Conservation (phyloP, 495 filamentous ascomycete genomes). For the Amphirosellinia nigrospora region DNA sequence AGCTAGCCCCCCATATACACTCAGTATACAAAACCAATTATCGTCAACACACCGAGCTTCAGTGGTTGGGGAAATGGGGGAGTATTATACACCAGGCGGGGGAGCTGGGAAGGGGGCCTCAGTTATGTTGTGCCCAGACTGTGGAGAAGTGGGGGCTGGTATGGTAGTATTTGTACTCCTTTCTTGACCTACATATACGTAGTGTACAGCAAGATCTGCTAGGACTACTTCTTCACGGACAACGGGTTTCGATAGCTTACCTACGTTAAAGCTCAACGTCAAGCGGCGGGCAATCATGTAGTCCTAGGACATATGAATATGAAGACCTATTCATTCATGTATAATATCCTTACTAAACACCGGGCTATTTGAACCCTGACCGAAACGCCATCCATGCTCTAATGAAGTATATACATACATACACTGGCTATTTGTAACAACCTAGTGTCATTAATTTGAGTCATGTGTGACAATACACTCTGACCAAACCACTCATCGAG, state of each 20-base stretch:
- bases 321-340: neutral
- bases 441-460: neutral
- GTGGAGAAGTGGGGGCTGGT: conserved; percentile 5
- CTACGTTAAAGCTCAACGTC: neutral
- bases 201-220: neutral
- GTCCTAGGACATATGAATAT: neutral
- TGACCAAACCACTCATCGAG: neutral
- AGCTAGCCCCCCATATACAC: neutral
- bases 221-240: neutral
- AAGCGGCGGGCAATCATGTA: neutral
- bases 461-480: neutral
- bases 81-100: neutral
- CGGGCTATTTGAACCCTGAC: neutral
- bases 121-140: neutral
- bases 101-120: neutral
- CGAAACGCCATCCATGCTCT: conserved; percentile 19
- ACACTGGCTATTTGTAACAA: neutral
- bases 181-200: no score
- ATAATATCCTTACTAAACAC: neutral
- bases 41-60: conserved; percentile 10
- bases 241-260: neutral
- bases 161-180: neutral
- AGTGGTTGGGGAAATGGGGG: neutral
- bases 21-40: conserved; percentile 1
- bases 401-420: conserved; percentile 17